Evolutionary conservation across 2,329 filamentous ascomycete species (phyloP).

Genomic region (Cryoendolithus antarcticus): DNA sequence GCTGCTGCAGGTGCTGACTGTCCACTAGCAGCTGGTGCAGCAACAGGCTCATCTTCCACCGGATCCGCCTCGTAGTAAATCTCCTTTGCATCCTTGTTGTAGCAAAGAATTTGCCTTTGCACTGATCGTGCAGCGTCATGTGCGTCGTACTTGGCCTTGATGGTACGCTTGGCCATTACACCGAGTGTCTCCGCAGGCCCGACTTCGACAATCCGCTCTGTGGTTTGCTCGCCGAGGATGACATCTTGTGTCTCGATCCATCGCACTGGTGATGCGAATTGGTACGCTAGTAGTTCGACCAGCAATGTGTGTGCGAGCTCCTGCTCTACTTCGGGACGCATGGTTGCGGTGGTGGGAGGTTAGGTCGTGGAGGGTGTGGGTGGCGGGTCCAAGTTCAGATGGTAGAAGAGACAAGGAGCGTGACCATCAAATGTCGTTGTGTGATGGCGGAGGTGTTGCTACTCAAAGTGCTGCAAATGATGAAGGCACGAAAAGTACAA

Average conservation of each 20-base stretch:
- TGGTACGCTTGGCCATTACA: conserved; percentile 91
- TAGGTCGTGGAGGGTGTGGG: too few relatives aligned
- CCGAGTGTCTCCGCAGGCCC: conserved; percentile 93
- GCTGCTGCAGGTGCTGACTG: conserved; percentile 32
- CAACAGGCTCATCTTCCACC: conserved; percentile 67
- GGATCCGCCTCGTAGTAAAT: conserved; percentile 99
- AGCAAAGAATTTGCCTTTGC: conserved; percentile 94
- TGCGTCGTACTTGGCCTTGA: conserved; percentile 95
- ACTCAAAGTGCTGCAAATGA: too few relatives aligned
- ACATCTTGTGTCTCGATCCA: conserved; percentile 99
- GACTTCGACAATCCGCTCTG: conserved; percentile 94
- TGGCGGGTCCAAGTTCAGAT: too few relatives aligned
- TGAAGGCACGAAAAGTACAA: too few relatives aligned
- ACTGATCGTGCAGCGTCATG: conserved; percentile 95
- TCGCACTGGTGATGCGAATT: conserved; percentile 96
- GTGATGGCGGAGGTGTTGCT: too few relatives aligned
- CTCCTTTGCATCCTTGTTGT: conserved; percentile 98
- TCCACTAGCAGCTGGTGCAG: conserved; percentile 38
- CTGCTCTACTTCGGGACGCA: conserved; percentile 98
- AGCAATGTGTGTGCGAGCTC: conserved; percentile 97
- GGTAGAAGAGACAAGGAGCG: too few relatives aligned
- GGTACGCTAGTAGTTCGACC: conserved; percentile 96
- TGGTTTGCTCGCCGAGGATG: conserved; percentile 87
- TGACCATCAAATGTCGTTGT: too few relatives aligned
- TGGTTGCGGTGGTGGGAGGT: conserved; percentile 33